These are phyloP conservation scores for Thymus quinquecostatus DNA, from an alignment of 257 asterid genomes.

Conservation along the genomic window DNA sequence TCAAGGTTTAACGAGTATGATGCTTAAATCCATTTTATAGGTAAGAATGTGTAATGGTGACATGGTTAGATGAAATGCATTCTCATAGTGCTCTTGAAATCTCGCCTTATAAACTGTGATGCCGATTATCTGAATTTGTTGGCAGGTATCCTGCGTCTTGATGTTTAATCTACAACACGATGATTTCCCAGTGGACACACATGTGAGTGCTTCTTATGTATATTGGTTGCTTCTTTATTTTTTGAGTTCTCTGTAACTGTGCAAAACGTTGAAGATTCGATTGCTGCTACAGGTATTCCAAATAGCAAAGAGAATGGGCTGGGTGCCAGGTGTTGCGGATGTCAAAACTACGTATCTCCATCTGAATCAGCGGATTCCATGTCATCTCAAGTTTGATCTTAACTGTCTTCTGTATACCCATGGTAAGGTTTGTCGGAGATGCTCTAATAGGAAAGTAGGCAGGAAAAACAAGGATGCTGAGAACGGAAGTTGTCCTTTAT, in stretches of 20 bases:
- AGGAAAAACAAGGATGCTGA: conserved; percentile 39
- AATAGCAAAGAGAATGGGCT: conserved; percentile 73
- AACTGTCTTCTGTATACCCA: conserved; percentile 86
- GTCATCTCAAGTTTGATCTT: conserved; percentile 74
- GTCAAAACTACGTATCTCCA: conserved; percentile 65
- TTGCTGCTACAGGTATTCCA: conserved; percentile 62
- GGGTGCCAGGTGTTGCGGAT: conserved; percentile 72
- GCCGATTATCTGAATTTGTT: conserved; percentile 33
- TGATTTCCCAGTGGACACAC: conserved; percentile 90
- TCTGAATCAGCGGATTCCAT: conserved; percentile 76
- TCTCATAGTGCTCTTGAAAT: conserved; percentile 1
- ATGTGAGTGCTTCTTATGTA: too few species aligned
- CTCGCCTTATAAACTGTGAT: conserved; percentile 16
- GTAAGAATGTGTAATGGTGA: not conserved
- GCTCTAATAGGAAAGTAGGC: conserved; percentile 56
- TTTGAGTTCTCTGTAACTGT: not conserved
- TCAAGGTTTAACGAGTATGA: not conserved
- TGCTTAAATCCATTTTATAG: not conserved
- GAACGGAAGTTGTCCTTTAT: conserved; percentile 56
- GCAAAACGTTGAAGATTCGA: conserved; percentile 1
- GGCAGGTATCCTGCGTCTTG: conserved; percentile 87
- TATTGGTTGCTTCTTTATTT: too few species aligned
- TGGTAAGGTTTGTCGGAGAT: conserved; percentile 73
- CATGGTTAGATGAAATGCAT: not conserved
- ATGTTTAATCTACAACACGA: conserved; percentile 84